phyloP scores from a whole-genome alignment of 768 basidiomycete genomes.

The Lactarius deliciosus region DNA sequence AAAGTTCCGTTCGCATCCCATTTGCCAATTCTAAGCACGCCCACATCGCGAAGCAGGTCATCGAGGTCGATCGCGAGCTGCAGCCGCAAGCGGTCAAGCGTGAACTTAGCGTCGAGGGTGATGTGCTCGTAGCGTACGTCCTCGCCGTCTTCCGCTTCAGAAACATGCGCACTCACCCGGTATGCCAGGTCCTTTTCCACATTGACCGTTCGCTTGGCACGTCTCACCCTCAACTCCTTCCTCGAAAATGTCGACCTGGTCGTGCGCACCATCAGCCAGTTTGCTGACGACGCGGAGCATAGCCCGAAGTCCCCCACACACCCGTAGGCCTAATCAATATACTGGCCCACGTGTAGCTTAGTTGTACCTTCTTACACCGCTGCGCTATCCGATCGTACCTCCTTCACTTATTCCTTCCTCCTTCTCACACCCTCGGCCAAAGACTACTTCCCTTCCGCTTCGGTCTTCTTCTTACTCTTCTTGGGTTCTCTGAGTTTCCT shows the following conservation, averaged over 20 bases:
- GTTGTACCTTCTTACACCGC: slow-evolving; percentile 24
- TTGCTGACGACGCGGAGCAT: slow-evolving; percentile 62
- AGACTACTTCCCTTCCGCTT: slow-evolving; percentile 39
- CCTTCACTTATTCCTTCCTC: slow-evolving; percentile 29
- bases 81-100: slow-evolving; percentile 80
- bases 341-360: slow-evolving; percentile 28
- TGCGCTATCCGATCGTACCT: slow-evolving; percentile 30
- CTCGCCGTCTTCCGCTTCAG: background rate
- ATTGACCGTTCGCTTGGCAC: slow-evolving; percentile 80
- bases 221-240: slow-evolving; percentile 81
- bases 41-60: slow-evolving; percentile 73
- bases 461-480: slow-evolving; percentile 90
- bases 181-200: slow-evolving; percentile 64
- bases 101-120: slow-evolving; percentile 61
- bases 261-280: slow-evolving; percentile 76
- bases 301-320: slow-evolving; percentile 17
- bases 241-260: slow-evolving; percentile 89
- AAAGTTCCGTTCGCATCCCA: slow-evolving; percentile 61
- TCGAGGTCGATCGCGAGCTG: slow-evolving; percentile 85
- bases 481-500: slow-evolving; percentile 84
- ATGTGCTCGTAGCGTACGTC: slow-evolving; percentile 74
- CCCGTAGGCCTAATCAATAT: slow-evolving; percentile 19
- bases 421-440: background rate
- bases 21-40: slow-evolving; percentile 77
- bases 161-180: slow-evolving; percentile 22